Base-by-base conservation (phyloP, 2,329 filamentous ascomycete species). In the Fusarium subtropicale region DNA sequence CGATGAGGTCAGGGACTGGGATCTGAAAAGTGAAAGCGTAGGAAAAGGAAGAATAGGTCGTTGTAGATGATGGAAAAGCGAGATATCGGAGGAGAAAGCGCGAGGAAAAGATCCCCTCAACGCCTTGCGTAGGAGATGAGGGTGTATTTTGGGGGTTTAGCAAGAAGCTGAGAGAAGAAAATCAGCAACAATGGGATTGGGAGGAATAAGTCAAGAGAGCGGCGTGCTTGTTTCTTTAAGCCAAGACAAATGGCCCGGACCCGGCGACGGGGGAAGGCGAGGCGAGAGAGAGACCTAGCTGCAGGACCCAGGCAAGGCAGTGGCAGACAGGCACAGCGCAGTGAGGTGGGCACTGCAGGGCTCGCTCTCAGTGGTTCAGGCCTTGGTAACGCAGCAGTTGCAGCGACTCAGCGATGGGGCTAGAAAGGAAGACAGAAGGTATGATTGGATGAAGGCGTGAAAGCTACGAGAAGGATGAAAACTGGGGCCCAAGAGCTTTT, bases 41-140 rank as follows among this genome's bases (percentile, higher is more conserved):
- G 58, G 33, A 64, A 63, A 59, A 53, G 45, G 59, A 71, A 68
- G 41, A 65, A 28, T 34, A 68, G 56, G 52, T 41, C 51, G 56
- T 54, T 47, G 47, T 46, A 56, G 34, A 54, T 38, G 47, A 38
- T 66, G 52, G 48, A 60, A 69, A 61, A 59, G 41, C 53, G 64
- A 62, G 26, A 61, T 70, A 60, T 60, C 51, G 42, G 45, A 60
- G 54, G 45, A 47, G 65, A 65, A 68, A 60, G 53, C 63, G 65
- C 26, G 57, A 59, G 59, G 60, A 69, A 68, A 71, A 38, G 59
- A 58, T 69, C 74, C 78, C 77, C 78, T 76, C 77, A 78, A 76
- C 76, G 72, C 76, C 77, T 64, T 59, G 69, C 71, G 71, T 77
- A 79, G 79, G 76, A 77, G 75, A 75, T 75, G 75, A 79, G 74